phyloP scores from a whole-genome alignment of 805 yeast species.

The Ogataea corticis region DNA sequence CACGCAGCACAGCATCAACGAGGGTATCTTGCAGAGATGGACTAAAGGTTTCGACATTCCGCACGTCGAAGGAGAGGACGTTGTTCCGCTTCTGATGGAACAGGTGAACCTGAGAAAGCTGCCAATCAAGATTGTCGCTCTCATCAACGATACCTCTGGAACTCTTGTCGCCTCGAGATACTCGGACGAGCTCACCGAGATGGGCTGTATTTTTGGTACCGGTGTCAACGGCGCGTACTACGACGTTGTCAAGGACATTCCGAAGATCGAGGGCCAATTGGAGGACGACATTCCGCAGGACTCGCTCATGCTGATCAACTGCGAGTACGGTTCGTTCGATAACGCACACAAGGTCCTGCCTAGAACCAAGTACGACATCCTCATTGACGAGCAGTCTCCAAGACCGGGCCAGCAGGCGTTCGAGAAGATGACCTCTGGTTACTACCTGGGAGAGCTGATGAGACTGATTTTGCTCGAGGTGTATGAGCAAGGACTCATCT shows the following conservation, averaged over 20 bases:
- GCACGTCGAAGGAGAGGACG: slow-evolving; percentile 94
- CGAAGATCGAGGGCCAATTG: slow-evolving; percentile 78
- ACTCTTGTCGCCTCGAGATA: slow-evolving; percentile 95
- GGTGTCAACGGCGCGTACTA: slow-evolving; percentile 98
- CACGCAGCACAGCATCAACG: slow-evolving; percentile 75
- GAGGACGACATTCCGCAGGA: slow-evolving; percentile 63
- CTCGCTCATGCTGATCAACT: slow-evolving; percentile 92
- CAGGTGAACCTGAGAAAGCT: slow-evolving; percentile 66
- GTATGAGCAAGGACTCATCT: slow-evolving; percentile 63
- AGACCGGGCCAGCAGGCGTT: slow-evolving; percentile 97
- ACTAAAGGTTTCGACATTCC: slow-evolving; percentile 97
- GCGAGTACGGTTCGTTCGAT: slow-evolving; percentile 98
- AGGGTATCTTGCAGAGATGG: slow-evolving; percentile 94
- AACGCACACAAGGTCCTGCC: slow-evolving; percentile 87
- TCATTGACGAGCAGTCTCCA: slow-evolving; percentile 85
- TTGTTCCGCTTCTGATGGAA: slow-evolving; percentile 84
- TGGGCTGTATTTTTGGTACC: slow-evolving; percentile 98
- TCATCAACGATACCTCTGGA: slow-evolving; percentile 97
- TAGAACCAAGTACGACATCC: slow-evolving; percentile 83
- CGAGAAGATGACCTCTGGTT: slow-evolving; percentile 98
- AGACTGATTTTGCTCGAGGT: slow-evolving; percentile 80
- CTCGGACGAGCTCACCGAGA: slow-evolving; percentile 84
- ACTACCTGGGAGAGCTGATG: slow-evolving; percentile 90
- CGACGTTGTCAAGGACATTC: slow-evolving; percentile 73
- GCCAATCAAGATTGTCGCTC: slow-evolving; percentile 88